Evolutionary conservation across 768 basidiomycete species (phyloP).

Genomic region (Mycena belliarum): DNA sequence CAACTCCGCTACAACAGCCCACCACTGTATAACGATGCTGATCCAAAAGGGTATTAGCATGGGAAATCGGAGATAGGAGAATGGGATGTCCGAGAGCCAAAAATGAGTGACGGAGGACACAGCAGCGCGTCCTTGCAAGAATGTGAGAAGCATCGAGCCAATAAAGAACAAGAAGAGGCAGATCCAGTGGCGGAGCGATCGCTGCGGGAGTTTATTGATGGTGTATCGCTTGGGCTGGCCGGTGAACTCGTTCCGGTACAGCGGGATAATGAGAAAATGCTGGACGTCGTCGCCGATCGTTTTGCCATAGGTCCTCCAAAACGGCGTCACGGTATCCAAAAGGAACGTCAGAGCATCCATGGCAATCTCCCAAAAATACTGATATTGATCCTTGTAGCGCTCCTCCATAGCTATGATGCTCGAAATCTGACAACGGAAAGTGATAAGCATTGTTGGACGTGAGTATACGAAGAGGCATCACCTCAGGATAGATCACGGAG

Average conservation of each 20-base stretch:
- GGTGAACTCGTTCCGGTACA: slow-evolving; percentile 83
- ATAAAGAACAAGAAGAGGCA: slow-evolving; percentile 56
- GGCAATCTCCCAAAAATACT: slow-evolving; percentile 80
- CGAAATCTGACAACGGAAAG: slow-evolving; percentile 50
- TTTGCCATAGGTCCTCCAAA: slow-evolving; percentile 82
- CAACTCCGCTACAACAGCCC: slow-evolving; percentile 60
- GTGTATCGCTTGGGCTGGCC: slow-evolving; percentile 71
- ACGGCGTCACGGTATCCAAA: slow-evolving; percentile 73
- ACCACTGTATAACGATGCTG: slow-evolving; percentile 67
- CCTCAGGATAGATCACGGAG: slow-evolving; percentile 80
- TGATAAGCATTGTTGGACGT: not conserved
- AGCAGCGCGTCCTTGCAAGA: slow-evolving; percentile 62
- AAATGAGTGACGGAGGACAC: slow-evolving; percentile 54
- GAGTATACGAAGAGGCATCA: slow-evolving; percentile 29
- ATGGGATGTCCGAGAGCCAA: slow-evolving; percentile 57
- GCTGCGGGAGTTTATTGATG: slow-evolving; percentile 56
- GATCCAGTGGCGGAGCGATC: slow-evolving; percentile 71
- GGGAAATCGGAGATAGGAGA: slow-evolving; percentile 60
- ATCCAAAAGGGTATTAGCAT: slow-evolving; percentile 64
- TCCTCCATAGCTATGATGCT: slow-evolving; percentile 72
- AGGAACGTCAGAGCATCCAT: slow-evolving; percentile 77
- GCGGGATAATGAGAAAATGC: slow-evolving; percentile 79
- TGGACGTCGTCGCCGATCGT: slow-evolving; percentile 79
- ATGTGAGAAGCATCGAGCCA: slow-evolving; percentile 45
- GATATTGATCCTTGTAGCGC: slow-evolving; percentile 77